Conservation (phyloP, 1,284 basidiomycete genomes). For the Microbotryum scabiosae region DNA sequence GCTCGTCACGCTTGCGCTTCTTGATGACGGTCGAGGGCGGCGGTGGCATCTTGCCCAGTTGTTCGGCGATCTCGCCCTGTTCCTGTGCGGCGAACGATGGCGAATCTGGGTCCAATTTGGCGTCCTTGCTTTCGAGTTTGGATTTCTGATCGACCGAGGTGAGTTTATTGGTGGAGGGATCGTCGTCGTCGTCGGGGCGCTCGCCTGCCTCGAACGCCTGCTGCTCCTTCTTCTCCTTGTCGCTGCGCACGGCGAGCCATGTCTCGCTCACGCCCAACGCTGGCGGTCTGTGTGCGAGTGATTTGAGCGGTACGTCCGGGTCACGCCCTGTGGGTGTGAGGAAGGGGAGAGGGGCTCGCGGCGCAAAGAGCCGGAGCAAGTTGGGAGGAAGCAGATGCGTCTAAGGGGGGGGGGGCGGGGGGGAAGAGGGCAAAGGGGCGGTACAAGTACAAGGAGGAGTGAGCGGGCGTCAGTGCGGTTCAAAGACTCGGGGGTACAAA, state of each 20-base stretch:
- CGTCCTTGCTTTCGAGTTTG: too few relatives aligned
- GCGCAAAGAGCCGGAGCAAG: constrained; percentile 86
- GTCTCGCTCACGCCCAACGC: constrained; percentile 63
- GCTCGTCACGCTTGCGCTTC: not conserved
- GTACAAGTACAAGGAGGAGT: not conserved
- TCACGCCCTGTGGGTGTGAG: constrained; percentile 73
- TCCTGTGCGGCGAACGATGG: constrained; percentile 34
- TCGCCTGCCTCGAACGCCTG: constrained; percentile 39
- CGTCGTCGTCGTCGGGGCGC: constrained; percentile 37
- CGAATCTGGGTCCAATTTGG: too few relatives aligned
- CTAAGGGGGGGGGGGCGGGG: not conserved
- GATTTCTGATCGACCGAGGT: too few relatives aligned
- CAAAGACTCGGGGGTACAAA: not conserved
- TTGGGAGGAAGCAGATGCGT: constrained; percentile 69
- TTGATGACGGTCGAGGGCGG: constrained; percentile 1
- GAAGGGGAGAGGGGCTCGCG: constrained; percentile 77
- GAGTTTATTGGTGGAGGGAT: not conserved
- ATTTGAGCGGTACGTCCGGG: constrained; percentile 53
- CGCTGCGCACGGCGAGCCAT: constrained; percentile 55
- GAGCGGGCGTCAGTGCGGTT: not conserved
- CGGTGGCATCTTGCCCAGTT: constrained; percentile 40
- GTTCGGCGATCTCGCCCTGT: constrained; percentile 68
- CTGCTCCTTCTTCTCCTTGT: constrained; percentile 29
- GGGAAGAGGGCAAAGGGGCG: not conserved
- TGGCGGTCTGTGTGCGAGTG: constrained; percentile 50